Base-by-base conservation (phyloP, 1,284 basidiomycete genomes). In the Heimioporus punctisporus region DNA sequence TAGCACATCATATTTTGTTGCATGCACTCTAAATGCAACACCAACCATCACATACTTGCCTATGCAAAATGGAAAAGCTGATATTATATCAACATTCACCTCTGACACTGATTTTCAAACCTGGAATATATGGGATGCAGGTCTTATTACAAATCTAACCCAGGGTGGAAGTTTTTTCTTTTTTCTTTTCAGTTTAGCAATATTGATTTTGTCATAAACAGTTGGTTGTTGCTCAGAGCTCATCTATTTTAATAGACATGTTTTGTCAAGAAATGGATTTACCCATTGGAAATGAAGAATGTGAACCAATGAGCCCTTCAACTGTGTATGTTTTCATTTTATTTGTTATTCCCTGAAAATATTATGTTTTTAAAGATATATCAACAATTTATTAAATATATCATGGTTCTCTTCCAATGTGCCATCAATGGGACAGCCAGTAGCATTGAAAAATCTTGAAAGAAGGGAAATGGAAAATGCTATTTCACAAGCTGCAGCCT, bases 1-100 rank as follows among this genome's bases (percentile, higher is more conserved):
- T 34, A 42, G 6, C 12, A 53, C 41, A 23, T 24, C 44, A 24
- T 60, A 57, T 39, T 53, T 50, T 46, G 40, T 51, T 14, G 48
- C 45, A 39, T 60, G 59, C 25, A 48, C 43, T 15, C 14, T 60
- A 4, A 42, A 42, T 45, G 19, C 50, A 23, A 31, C 27, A 30
- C 27, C 48, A 39, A 7, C 43, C 14, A 2, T 12, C 5, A 12
- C 27, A 2, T 15, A 50, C 4, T 21, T 58, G 5, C 17, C 46
- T 28, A 54, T 58, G 26, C 24, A 45, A 28, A 39, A 51, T 55
- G 50, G 50, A 11, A 50, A 24, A 30, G 11, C 27, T 30, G 3
- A 10, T 30, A 11, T n/a, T 21, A 15, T 15, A 46, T n/a, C 17
- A 11, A 10, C 45, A 14, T 8, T 34, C 5, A 14, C 8, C 17